These are phyloP conservation scores for Schwanniomyces sp. DNA, from an alignment of 805 yeast genomes.

Conservation along the genomic window DNA sequence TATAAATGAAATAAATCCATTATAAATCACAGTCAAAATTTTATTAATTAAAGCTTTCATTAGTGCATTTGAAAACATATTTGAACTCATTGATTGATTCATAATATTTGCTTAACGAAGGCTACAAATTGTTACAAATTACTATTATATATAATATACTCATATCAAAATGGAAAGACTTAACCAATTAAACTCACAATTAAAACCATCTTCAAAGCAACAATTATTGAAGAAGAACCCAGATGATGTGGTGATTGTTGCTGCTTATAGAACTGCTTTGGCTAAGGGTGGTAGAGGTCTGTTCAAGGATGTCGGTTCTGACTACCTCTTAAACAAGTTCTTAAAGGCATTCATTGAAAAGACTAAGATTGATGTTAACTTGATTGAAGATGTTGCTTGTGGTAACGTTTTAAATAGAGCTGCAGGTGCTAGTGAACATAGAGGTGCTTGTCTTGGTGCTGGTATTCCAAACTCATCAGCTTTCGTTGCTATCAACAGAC, in stretches of 20 bases:
- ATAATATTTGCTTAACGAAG: not conserved
- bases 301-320: slow-evolving; percentile 80
- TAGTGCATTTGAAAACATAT: not conserved
- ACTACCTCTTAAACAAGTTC: slow-evolving; percentile 69
- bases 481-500: slow-evolving; percentile 84
- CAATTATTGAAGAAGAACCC: slow-evolving; percentile 57
- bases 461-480: slow-evolving; percentile 83
- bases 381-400: slow-evolving; percentile 81
- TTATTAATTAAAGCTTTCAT: not conserved
- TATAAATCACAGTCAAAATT: not conserved
- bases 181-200: slow-evolving; percentile 46
- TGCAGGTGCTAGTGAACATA: slow-evolving; percentile 92
- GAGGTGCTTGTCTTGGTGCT: slow-evolving; percentile 89
- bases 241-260: slow-evolving; percentile 88
- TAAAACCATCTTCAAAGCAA: slow-evolving; percentile 41
- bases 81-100: not conserved
- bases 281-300: slow-evolving; percentile 86
- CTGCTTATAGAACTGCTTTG: slow-evolving; percentile 88
- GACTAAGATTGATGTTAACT: slow-evolving; percentile 44
- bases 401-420: slow-evolving; percentile 93
- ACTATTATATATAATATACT: not conserved
- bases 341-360: slow-evolving; percentile 60
- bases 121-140: not conserved
- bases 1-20: slow-evolving; percentile 1
- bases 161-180: slow-evolving; percentile 42